A percentile compares a stretch with the other conserved stretches of the same genome.
These are phyloP conservation scores for Aspergillus cavernicola DNA, from an alignment of 495 filamentous ascomycete species.

Conservation along the genomic window DNA sequence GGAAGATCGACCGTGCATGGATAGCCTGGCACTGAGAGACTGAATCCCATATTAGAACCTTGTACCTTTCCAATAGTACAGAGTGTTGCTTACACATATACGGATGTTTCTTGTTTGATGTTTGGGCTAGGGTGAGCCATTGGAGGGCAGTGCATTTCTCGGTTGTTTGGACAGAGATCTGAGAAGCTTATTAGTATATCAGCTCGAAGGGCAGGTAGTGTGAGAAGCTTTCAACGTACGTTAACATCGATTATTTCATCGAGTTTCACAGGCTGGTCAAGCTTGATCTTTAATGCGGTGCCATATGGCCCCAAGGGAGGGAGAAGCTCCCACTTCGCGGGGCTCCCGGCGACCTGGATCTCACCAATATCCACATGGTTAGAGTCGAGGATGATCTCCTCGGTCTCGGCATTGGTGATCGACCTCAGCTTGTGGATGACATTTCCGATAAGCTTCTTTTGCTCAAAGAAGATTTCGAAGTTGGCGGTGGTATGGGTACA, in stretches of 20 bases:
- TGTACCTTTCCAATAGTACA: neutral
- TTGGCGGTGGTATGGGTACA: slow-evolving; percentile 77
- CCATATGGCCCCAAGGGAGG: slow-evolving; percentile 72
- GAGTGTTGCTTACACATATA: slow-evolving; percentile 70
- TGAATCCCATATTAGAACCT: slow-evolving; percentile 15
- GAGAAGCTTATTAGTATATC: neutral
- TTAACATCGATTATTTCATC: slow-evolving; percentile 60
- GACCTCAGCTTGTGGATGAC: slow-evolving; percentile 72
- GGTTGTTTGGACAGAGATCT: slow-evolving; percentile 67
- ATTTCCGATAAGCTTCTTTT: slow-evolving; percentile 67
- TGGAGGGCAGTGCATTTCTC: slow-evolving; percentile 85
- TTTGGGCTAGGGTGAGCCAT: slow-evolving; percentile 89
- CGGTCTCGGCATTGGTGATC: slow-evolving; percentile 60
- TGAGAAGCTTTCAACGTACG: slow-evolving; percentile 30
- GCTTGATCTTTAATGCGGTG: slow-evolving; percentile 67
- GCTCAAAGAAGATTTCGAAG: slow-evolving; percentile 76
- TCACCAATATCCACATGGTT: slow-evolving; percentile 68
- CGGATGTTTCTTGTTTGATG: slow-evolving; percentile 85
- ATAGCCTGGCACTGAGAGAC: slow-evolving; percentile 97
- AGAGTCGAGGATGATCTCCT: slow-evolving; percentile 82
- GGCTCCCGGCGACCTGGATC: slow-evolving; percentile 59
- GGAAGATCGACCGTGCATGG: slow-evolving; percentile 86
- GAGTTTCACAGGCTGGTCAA: slow-evolving; percentile 59
- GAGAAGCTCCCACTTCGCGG: slow-evolving; percentile 64
- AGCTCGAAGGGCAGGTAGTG: neutral